Evolutionary conservation across 192 early-diverging fungal genomes (phyloP).

Genomic region (Rhizophagus prolifer): DNA sequence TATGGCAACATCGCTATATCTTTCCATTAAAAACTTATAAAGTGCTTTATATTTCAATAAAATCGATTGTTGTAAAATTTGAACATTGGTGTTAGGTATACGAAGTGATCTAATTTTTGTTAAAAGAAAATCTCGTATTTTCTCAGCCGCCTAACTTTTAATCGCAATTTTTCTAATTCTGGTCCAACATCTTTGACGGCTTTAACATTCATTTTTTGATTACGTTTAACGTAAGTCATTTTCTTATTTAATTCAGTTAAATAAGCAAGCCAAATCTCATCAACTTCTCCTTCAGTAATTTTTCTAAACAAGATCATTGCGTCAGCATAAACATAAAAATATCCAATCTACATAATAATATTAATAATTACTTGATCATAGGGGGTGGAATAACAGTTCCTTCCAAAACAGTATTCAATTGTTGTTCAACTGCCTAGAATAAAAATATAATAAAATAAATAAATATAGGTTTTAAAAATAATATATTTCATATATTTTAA

Average conservation of each 20-base stretch:
- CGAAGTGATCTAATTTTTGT: conserved; percentile 83
- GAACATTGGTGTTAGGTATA: conserved; percentile 89
- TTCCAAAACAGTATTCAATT: conserved; percentile 74
- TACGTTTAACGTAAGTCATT: conserved; percentile 76
- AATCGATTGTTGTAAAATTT: conserved; percentile 88
- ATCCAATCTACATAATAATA: not conserved
- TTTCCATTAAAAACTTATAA: conserved; percentile 86
- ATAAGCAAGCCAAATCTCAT: conserved; percentile 84
- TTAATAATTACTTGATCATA: conserved; percentile 53
- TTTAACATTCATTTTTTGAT: conserved; percentile 72
- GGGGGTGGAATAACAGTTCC: conserved; percentile 81
- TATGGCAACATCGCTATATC: conserved; percentile 80
- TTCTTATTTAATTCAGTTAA: conserved; percentile 86
- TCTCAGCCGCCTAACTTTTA: conserved; percentile 79
- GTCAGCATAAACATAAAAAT: not conserved
- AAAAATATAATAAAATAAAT: conserved; percentile 6
- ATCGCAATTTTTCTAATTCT: conserved; percentile 85
- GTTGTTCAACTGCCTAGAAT: conserved; percentile 61
- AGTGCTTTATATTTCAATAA: conserved; percentile 91
- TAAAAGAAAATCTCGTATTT: conserved; percentile 86
- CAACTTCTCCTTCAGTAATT: conserved; percentile 91
- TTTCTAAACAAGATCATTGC: conserved; percentile 44
- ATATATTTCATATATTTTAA: conserved; percentile 28
- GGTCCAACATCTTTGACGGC: conserved; percentile 87
- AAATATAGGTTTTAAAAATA: not conserved